phyloP scores from a whole-genome alignment of 148 eudicot genomes.

The Silene conica region DNA sequence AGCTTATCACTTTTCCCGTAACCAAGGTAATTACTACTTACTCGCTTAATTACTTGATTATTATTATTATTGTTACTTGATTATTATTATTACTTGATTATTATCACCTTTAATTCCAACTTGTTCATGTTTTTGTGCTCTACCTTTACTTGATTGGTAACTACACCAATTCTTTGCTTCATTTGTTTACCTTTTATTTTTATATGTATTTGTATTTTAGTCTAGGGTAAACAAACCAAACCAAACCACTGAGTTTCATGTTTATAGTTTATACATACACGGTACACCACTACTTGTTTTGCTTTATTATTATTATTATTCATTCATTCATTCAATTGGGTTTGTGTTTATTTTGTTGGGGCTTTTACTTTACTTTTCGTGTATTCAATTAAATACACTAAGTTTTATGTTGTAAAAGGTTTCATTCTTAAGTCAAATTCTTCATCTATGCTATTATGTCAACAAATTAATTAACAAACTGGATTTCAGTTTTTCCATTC shows the following conservation, averaged over 20 bases:
- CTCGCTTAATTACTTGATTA: neutral
- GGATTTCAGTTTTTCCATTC: neutral
- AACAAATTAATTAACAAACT: neutral
- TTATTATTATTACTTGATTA: too few species aligned
- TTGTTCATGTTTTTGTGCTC: neutral
- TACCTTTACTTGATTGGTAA: neutral
- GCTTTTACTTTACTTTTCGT: neutral
- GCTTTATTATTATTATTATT: neutral
- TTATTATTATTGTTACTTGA: too few species aligned
- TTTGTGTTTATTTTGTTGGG: neutral
- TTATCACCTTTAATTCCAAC: neutral
- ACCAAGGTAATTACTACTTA: neutral
- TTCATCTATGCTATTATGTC: neutral
- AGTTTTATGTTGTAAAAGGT: too few species aligned
- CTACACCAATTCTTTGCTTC: too few species aligned
- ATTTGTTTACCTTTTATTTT: too few species aligned
- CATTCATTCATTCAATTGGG: too few species aligned
- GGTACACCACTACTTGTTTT: too few species aligned
- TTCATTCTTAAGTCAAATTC: neutral
- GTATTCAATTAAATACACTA: too few species aligned
- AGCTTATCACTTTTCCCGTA: neutral
- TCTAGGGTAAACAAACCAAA: too few species aligned
- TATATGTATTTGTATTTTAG: too few species aligned
- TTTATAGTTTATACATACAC: too few species aligned
- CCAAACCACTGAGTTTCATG: too few species aligned